Conservation (phyloP, 495 filamentous ascomycete species). For the Penicillium bovifimosum region DNA sequence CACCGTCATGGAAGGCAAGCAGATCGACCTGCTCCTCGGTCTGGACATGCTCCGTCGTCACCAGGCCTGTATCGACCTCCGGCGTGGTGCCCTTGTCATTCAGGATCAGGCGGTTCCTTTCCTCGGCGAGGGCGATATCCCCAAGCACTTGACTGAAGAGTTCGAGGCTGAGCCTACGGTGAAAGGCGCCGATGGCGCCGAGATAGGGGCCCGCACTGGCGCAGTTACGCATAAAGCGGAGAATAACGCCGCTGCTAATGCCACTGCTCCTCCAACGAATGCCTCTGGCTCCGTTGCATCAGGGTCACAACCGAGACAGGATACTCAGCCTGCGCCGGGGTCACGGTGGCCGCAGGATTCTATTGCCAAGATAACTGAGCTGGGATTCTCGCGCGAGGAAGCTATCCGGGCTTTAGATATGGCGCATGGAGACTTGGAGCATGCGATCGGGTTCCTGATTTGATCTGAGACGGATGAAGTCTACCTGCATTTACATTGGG, state of each 20-base stretch:
- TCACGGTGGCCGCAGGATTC: constrained; percentile 39
- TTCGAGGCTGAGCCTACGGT: constrained; percentile 77
- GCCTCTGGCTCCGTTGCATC: constrained; percentile 20
- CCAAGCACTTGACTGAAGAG: constrained; percentile 65
- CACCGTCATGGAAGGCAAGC: constrained; percentile 99
- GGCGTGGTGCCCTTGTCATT: constrained; percentile 73
- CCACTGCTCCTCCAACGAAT: background rate
- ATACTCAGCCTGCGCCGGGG: constrained; percentile 29
- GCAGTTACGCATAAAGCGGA: constrained; percentile 62
- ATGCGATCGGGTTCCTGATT: constrained; percentile 75
- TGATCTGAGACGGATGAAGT: constrained; percentile 47
- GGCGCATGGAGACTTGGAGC: constrained; percentile 78
- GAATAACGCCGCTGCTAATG: background rate
- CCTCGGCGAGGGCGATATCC: constrained; percentile 88
- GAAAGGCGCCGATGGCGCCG: constrained; percentile 76
- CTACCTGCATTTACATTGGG: constrained; percentile 12
- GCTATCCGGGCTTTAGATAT: constrained; percentile 77
- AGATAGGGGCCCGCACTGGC: constrained; percentile 78
- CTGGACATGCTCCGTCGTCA: constrained; percentile 95
- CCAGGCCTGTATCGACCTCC: constrained; percentile 86
- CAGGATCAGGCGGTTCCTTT: constrained; percentile 84
- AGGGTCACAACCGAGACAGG: constrained; percentile 19
- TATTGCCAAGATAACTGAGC: constrained; percentile 61
- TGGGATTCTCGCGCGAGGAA: constrained; percentile 73
- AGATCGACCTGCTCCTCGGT: constrained; percentile 90